A percentile compares a stretch with the other conserved stretches of the same genome.
Evolutionary conservation across 495 filamentous ascomycete species (phyloP).

Genomic region (Hyaloscypha finlandica): DNA sequence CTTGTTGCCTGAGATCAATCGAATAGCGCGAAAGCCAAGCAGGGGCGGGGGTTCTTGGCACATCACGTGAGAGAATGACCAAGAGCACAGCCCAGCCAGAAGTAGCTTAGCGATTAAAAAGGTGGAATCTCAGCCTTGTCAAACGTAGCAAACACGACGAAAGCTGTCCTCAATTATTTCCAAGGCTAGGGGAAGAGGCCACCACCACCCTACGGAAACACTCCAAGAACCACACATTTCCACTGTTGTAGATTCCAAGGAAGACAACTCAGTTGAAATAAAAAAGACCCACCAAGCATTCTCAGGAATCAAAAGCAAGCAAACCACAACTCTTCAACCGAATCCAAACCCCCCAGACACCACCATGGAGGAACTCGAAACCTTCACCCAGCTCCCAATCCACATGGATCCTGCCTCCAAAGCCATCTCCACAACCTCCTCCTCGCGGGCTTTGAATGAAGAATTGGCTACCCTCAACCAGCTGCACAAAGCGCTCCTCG

Average conservation of each 20-base stretch:
- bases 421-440: constrained; percentile 46
- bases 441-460: constrained; percentile 50
- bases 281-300: background rate
- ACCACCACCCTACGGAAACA: background rate
- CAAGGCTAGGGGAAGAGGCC: background rate
- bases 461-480: constrained; percentile 72
- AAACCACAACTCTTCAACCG: background rate
- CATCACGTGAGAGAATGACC: background rate
- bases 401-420: constrained; percentile 76
- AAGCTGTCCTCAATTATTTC: constrained; percentile 19
- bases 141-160: background rate
- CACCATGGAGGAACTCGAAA: constrained; percentile 64
- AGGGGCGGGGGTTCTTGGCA: background rate
- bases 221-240: background rate
- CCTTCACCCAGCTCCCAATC: constrained; percentile 82
- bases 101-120: background rate
- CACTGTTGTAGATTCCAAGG: background rate
- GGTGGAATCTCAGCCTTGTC: constrained; percentile 12
- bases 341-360: background rate
- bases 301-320: background rate
- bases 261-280: background rate
- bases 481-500: constrained; percentile 71
- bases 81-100: constrained; percentile 1
- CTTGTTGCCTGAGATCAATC: background rate
- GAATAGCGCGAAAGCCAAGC: background rate